phyloP scores from a whole-genome alignment of 768 basidiomycete species.

The Pleurotus platypus region DNA sequence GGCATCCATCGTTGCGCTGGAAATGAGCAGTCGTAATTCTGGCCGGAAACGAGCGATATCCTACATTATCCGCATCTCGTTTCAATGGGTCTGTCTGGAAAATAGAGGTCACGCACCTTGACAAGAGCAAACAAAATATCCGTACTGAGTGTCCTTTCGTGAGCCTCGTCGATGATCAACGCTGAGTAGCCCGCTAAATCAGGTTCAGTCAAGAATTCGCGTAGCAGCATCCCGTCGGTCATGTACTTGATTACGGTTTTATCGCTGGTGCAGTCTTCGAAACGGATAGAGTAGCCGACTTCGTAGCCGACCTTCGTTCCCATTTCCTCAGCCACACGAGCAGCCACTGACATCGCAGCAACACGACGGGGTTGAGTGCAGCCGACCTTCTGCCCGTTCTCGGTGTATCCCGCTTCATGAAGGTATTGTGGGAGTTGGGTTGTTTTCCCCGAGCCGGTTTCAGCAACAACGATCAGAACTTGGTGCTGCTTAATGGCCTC shows the following conservation, averaged over 20 bases:
- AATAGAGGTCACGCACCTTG: conserved; percentile 65
- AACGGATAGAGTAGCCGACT: conserved; percentile 99
- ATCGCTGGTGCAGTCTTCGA: conserved; percentile 99
- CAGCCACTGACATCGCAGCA: conserved; percentile 98
- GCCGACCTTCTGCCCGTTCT: conserved; percentile 82
- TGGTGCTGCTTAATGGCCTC: conserved; percentile 89
- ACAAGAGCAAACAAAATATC: conserved; percentile 98
- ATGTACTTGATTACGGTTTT: conserved; percentile 99
- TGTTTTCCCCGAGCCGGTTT: conserved; percentile 98
- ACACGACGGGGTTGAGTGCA: conserved; percentile 99
- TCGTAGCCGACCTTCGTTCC: conserved; percentile 95
- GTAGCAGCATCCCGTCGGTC: conserved; percentile 98
- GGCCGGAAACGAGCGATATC: conserved; percentile 97
- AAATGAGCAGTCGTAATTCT: conserved; percentile 89
- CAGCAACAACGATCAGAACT: conserved; percentile 95
- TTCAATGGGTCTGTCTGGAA: no score
- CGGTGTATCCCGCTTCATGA: conserved; percentile 94
- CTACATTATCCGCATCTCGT: conserved; percentile 31
- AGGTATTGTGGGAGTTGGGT: conserved; percentile 98
- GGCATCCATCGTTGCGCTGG: conserved; percentile 95
- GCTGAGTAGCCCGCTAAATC: conserved; percentile 93
- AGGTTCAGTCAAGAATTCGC: conserved; percentile 97
- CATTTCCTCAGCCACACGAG: conserved; percentile 99
- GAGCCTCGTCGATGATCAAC: conserved; percentile 97
- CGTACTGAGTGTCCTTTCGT: conserved; percentile 95